These are phyloP conservation scores for Berberis vulgaris DNA, from an alignment of 164 flowering plant species.

Conservation along the genomic window DNA sequence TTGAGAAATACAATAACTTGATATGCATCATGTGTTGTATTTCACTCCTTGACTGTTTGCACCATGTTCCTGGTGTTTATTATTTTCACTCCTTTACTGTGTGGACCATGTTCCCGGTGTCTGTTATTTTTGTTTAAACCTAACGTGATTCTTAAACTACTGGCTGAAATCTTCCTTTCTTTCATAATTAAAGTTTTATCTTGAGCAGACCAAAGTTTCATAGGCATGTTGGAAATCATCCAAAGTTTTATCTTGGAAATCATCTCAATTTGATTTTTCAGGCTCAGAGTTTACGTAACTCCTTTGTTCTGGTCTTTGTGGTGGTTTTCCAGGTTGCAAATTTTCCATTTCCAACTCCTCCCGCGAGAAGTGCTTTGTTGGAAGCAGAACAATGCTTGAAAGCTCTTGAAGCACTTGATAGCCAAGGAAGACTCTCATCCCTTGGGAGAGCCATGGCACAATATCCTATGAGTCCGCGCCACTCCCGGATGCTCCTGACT, in stretches of 20 bases:
- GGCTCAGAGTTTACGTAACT: neutral
- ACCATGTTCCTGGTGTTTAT: too few species aligned
- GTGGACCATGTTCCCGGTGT: too few species aligned
- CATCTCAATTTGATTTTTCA: neutral
- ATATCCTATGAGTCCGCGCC: conserved; percentile 95
- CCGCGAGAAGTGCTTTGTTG: neutral
- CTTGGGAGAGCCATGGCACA: conserved; percentile 86
- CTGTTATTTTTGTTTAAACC: too few species aligned
- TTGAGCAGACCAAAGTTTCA: neutral
- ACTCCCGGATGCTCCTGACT: conserved; percentile 88
- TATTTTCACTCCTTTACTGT: too few species aligned
- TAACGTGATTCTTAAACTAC: too few species aligned
- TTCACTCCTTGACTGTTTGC: too few species aligned
- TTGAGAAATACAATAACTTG: too few species aligned
- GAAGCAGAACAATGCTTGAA: neutral
- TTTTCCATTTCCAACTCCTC: neutral
- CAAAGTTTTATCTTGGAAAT: neutral
- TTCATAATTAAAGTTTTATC: too few species aligned
- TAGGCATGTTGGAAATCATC: neutral
- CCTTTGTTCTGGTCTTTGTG: too few species aligned
- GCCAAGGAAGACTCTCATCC: conserved; percentile 24
- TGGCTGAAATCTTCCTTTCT: too few species aligned
- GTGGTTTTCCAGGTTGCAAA: neutral
- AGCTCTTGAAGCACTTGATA: conserved; percentile 4
- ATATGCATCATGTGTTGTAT: too few species aligned